Conservation (phyloP, 768 basidiomycete genomes). For the Amanita pallidorosea region DNA sequence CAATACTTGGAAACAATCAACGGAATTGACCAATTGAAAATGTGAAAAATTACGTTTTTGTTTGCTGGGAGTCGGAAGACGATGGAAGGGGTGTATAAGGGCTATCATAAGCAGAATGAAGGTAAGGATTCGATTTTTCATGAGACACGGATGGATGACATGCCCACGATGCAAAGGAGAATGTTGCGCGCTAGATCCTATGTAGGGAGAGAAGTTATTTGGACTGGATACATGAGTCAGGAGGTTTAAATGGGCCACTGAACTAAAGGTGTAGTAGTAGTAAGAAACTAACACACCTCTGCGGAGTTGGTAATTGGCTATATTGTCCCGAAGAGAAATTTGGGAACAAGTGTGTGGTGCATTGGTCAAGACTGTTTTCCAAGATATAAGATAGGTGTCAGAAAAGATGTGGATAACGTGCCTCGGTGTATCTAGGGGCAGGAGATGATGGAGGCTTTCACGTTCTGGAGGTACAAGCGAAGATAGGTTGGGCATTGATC, state of each 20-base stretch:
- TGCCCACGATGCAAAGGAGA: conserved; percentile 8
- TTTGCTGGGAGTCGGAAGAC: background rate
- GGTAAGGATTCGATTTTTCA: background rate
- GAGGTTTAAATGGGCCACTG: conserved; percentile 4
- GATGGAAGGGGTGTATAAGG: background rate
- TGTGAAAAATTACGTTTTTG: background rate
- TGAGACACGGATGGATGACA: background rate
- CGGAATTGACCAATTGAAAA: background rate
- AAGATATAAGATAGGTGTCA: background rate
- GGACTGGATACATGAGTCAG: conserved; percentile 5
- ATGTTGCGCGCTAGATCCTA: background rate
- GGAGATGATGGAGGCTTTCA: conserved; percentile 1
- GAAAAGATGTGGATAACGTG: conserved; percentile 7
- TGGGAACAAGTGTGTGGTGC: conserved; percentile 9
- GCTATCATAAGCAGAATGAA: background rate
- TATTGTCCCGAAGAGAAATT: conserved; percentile 16
- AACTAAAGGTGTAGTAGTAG: background rate
- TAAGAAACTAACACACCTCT: conserved; percentile 14
- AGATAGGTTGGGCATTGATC: background rate
- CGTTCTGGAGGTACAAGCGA: background rate
- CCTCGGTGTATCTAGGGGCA: conserved; percentile 4
- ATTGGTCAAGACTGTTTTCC: conserved; percentile 9
- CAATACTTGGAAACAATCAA: background rate
- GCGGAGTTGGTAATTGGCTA: conserved; percentile 26
- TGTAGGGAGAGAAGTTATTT: background rate